Evolutionary conservation across 352 stramenopile genomes (phyloP), one percentile per base, ranked within the genome.

Genomic region (Globisporangium canariense): DNA sequence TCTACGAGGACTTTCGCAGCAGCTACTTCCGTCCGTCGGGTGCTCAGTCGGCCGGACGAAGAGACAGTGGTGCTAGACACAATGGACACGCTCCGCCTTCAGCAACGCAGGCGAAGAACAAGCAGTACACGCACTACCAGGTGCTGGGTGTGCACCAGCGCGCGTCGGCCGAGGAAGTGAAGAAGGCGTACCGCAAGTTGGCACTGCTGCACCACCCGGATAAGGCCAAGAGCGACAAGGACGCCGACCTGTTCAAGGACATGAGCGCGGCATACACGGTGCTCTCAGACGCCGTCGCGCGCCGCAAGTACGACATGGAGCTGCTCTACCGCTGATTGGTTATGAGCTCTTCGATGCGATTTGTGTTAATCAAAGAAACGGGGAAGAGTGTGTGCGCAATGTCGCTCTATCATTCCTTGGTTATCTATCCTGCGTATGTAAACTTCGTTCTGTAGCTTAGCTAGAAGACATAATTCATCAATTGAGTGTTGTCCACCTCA

Each of bases 171-270:
- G 78, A 83, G 14, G 75, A 94, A 43, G 93, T 97, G 66, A 94
- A 94, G 66, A 97, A 94, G 65, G 86, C 89, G 53, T 97, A 97
- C 69, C 86, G 89, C 11, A 94, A 95, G 62, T 66, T 97, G 32
- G 90, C 90, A 30, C 76, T 97, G 32, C 61, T 80, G 58, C 90
- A 94, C 76, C 90, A 97, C 62, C 90, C 90, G 91, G 85, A 94
- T 62, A 93, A 95, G 72, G 75, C 81, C 2, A 94, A 90, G 47
- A 80, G 75, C 38, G 71, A 69, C 20, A 71, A 66, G 10, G 71
- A 92, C 49, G 77, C 72, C 1, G 82, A 93, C 0, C 64, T 92
- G 59, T 96, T 96, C 60, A 96, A 96, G 59, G 79, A 89, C 56
- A 94, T 94, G 86, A 93, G 81, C 20, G 84, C 86, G 7, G 87